Conservation (phyloP, 163 green algal genomes). For the Prototheca cutis region DNA sequence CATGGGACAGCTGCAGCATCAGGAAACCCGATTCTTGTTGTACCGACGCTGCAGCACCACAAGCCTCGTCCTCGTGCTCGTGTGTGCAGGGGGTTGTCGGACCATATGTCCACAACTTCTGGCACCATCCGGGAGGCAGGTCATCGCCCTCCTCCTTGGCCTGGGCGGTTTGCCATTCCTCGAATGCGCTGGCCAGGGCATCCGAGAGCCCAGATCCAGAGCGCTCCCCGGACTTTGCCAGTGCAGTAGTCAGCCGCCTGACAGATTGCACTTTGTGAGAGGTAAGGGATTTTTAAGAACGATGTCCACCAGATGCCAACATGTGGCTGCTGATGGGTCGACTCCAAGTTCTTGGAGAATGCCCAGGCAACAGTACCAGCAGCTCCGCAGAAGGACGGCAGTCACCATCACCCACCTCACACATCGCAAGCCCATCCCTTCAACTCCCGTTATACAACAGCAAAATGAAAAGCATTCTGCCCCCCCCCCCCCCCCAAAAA, state of each 20-base stretch:
- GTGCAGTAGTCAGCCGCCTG: not conserved
- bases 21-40: conserved; percentile 24
- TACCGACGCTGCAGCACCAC: not conserved
- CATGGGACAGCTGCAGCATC: conserved; percentile 34
- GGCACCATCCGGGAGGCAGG: not conserved
- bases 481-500: no score
- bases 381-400: no score
- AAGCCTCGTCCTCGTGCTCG: not conserved
- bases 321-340: no score
- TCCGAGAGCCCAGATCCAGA: not conserved
- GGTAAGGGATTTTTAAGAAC: not conserved
- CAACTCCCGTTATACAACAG: no score
- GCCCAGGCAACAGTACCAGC: no score
- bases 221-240: not conserved
- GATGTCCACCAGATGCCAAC: not conserved
- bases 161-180: not conserved
- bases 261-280: not conserved
- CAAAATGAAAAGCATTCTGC: no score
- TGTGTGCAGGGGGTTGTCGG: no score
- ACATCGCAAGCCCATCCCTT: no score
- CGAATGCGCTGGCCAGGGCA: not conserved
- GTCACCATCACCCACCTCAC: no score
- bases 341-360: no score
- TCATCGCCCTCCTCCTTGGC: not conserved
- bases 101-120: not conserved